Evolutionary conservation across 805 yeast species (phyloP).

Genomic region (Starmerella bombi): DNA sequence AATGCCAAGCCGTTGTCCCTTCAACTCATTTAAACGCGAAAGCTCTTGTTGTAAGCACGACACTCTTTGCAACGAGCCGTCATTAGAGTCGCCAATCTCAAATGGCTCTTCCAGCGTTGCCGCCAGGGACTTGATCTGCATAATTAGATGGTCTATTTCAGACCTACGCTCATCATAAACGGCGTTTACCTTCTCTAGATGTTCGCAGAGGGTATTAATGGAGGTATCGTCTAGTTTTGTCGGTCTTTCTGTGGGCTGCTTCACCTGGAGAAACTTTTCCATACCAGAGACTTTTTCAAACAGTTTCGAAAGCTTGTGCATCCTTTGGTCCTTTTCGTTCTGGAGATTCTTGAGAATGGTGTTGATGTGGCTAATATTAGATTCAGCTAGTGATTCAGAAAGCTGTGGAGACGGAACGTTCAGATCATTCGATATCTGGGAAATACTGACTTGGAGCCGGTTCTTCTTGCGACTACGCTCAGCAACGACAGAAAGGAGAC

Average conservation of each 20-base stretch:
- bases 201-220: neutral
- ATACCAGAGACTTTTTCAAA: neutral
- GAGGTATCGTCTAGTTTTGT: neutral
- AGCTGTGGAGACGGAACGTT: neutral
- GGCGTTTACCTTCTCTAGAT: neutral
- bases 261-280: neutral
- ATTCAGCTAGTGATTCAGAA: neutral
- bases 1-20: conserved; percentile 1
- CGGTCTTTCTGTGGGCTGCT: neutral
- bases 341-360: neutral
- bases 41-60: neutral
- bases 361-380: neutral
- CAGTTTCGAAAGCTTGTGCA: neutral
- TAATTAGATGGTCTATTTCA: neutral
- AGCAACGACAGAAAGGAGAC: neutral
- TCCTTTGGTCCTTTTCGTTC: neutral
- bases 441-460: neutral
- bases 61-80: neutral
- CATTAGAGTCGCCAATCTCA: neutral
- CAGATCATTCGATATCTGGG: neutral
- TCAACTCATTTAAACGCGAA: conserved; percentile 1
- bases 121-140: neutral
- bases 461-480: neutral
- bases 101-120: neutral
- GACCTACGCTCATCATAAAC: neutral